Evolutionary conservation across 768 basidiomycete species (phyloP).

Genomic region (Leccinum pellstonianum): DNA sequence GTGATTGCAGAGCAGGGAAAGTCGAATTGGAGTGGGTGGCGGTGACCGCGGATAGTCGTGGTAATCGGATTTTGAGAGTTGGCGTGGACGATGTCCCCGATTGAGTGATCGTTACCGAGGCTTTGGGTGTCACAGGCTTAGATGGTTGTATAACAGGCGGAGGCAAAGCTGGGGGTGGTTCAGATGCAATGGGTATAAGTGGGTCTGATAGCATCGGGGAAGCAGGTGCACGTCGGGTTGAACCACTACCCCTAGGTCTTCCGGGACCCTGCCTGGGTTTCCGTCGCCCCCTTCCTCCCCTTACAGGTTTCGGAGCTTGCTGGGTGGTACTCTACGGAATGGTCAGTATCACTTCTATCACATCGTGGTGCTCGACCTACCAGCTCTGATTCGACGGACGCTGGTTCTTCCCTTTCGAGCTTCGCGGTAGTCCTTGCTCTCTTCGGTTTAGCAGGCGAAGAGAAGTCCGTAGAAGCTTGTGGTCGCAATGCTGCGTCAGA

Average conservation of each 20-base stretch:
- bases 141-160: constrained; percentile 13
- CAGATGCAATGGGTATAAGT: constrained; percentile 18
- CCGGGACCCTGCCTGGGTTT: constrained; percentile 18
- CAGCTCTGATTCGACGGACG: constrained; percentile 6
- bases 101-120: constrained; percentile 36
- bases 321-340: constrained; percentile 13
- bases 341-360: constrained; percentile 4
- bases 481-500: constrained; percentile 11
- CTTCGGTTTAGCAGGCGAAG: constrained; percentile 31
- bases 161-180: constrained; percentile 7
- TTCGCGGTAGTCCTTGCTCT: constrained; percentile 30
- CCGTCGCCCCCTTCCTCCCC: constrained; percentile 24
- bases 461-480: constrained; percentile 17
- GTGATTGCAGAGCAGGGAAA: constrained; percentile 23
- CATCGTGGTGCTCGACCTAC: constrained; percentile 17
- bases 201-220: constrained; percentile 9
- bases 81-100: constrained; percentile 33
- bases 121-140: constrained; percentile 33
- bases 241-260: constrained; percentile 18
- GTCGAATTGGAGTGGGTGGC: constrained; percentile 22
- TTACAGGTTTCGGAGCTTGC: constrained; percentile 16
- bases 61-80: constrained; percentile 36
- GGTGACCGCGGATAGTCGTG: constrained; percentile 32
- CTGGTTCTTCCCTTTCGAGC: constrained; percentile 25
- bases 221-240: constrained; percentile 16